A percentile compares a stretch with the other conserved stretches of the same genome.
Evolutionary conservation across 2,329 filamentous ascomycete species (phyloP).

Genomic region (Paecilomyces variotii): DNA sequence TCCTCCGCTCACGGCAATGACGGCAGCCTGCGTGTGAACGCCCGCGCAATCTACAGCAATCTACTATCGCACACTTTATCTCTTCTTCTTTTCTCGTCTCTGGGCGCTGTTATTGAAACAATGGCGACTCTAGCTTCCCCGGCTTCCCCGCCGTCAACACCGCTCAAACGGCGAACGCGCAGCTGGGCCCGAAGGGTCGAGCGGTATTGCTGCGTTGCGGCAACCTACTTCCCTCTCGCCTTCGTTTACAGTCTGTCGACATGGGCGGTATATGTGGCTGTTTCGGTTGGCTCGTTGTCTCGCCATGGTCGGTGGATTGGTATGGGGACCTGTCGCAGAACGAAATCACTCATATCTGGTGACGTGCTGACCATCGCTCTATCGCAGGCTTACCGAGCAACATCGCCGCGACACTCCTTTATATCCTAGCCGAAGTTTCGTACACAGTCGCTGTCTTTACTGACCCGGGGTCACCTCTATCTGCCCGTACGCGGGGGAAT

Average conservation of each 20-base stretch:
- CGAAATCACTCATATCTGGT: neutral
- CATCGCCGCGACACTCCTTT: constrained; percentile 61
- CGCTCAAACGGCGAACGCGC: constrained; percentile 33
- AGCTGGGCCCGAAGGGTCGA: constrained; percentile 51
- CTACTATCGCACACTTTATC: neutral
- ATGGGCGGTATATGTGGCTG: constrained; percentile 86
- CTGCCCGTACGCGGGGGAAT: constrained; percentile 14
- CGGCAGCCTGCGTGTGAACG: neutral
- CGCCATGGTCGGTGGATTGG: constrained; percentile 41
- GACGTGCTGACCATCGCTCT: neutral
- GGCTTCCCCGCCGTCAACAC: constrained; percentile 31
- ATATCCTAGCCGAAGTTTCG: constrained; percentile 71
- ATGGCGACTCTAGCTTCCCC: constrained; percentile 34
- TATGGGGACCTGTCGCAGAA: constrained; percentile 11
- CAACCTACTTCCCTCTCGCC: constrained; percentile 75
- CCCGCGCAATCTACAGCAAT: neutral
- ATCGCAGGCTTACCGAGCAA: constrained; percentile 42
- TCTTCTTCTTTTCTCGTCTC: neutral
- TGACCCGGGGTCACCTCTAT: constrained; percentile 63
- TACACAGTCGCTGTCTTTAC: constrained; percentile 95
- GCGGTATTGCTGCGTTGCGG: constrained; percentile 70
- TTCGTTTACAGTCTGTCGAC: constrained; percentile 88
- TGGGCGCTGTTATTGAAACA: neutral
- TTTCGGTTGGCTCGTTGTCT: constrained; percentile 58
- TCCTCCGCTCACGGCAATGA: neutral